Evolutionary conservation across 768 basidiomycete species (phyloP).

Genomic region (Panus rudis): DNA sequence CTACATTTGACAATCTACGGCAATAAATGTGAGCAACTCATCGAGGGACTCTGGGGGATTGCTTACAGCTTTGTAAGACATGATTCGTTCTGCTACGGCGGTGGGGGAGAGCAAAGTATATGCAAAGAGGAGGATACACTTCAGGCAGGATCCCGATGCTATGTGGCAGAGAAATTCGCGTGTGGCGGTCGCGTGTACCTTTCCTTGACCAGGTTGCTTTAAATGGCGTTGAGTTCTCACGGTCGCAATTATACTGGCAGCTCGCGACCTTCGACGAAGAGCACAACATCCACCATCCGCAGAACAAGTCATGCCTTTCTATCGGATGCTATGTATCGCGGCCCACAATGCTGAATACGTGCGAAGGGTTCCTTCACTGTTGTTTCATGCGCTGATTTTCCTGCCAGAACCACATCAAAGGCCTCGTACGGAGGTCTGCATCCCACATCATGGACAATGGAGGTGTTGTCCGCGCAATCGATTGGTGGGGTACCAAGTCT

Average conservation of each 20-base stretch:
- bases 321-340: constrained; percentile 81
- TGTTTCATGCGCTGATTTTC: background rate
- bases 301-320: constrained; percentile 65
- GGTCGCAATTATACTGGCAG: background rate
- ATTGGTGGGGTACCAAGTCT: constrained; percentile 65
- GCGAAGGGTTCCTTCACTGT: constrained; percentile 20
- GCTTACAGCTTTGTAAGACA: constrained; percentile 76
- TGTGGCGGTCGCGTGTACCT: background rate
- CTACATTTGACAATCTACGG: constrained; percentile 32
- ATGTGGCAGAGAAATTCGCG: no score
- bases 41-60: background rate
- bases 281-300: constrained; percentile 4
- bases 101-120: no score
- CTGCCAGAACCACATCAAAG: constrained; percentile 64
- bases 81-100: no score
- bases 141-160: no score
- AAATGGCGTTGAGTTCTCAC: background rate
- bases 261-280: no score
- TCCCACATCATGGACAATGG: constrained; percentile 66
- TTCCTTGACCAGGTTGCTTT: background rate
- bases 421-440: constrained; percentile 65
- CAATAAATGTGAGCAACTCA: constrained; percentile 7
- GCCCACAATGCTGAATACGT: constrained; percentile 73
- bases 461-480: constrained; percentile 75
- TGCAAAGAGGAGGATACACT: no score